Evolutionary conservation across 495 filamentous ascomycete genomes (phyloP).

Genomic region (Neurospora sp.): DNA sequence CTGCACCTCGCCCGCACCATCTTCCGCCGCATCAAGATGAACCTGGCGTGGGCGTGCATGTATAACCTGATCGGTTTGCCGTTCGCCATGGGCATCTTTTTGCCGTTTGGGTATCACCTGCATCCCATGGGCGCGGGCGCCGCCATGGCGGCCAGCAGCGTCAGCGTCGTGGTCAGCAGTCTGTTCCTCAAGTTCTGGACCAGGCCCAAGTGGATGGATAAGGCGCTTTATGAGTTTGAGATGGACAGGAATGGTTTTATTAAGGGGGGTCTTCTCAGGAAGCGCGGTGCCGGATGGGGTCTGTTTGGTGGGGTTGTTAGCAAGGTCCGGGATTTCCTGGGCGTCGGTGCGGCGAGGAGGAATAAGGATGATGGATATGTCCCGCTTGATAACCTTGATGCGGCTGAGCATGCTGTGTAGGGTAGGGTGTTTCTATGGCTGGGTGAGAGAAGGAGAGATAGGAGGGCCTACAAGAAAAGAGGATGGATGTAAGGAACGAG

Average conservation of each 20-base stretch:
- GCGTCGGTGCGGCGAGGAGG: slow-evolving; percentile 21
- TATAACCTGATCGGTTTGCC: slow-evolving; percentile 92
- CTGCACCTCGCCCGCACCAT: slow-evolving; percentile 75
- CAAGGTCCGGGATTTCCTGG: slow-evolving; percentile 26
- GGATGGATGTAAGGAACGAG: neutral
- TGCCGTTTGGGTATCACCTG: slow-evolving; percentile 77
- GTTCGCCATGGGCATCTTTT: slow-evolving; percentile 91
- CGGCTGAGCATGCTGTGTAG: slow-evolving; percentile 7
- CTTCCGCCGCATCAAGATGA: slow-evolving; percentile 87
- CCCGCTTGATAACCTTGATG: slow-evolving; percentile 41
- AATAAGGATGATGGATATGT: slow-evolving; percentile 48
- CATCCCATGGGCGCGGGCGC: slow-evolving; percentile 92
- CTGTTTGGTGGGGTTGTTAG: slow-evolving; percentile 29
- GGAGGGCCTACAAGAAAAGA: neutral
- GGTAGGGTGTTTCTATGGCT: neutral
- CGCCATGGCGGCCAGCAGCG: slow-evolving; percentile 85
- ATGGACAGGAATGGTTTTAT: neutral
- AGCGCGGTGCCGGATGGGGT: slow-evolving; percentile 37
- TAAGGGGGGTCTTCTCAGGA: slow-evolving; percentile 27
- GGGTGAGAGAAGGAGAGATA: neutral
- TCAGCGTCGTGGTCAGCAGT: slow-evolving; percentile 80
- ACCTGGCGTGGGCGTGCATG: slow-evolving; percentile 79
- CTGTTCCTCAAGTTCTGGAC: slow-evolving; percentile 81
- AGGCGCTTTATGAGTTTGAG: slow-evolving; percentile 39
- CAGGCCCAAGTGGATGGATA: slow-evolving; percentile 81